Conservation (phyloP, 805 yeast species). For the Metschnikowia cubensis region DNA sequence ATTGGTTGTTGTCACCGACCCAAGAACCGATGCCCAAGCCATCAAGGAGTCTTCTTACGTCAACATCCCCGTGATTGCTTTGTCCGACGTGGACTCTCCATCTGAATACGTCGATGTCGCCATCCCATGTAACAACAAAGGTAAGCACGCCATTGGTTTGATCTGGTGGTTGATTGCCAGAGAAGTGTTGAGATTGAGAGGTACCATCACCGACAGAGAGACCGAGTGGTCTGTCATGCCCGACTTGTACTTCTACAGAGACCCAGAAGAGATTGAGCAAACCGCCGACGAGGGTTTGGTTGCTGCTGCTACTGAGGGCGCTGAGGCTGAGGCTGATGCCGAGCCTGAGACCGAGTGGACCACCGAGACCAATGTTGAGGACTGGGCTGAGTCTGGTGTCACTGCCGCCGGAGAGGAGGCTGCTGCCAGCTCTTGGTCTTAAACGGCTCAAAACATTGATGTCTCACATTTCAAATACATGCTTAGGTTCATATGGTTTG, state of each 20-base stretch:
- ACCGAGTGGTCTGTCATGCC: constrained; percentile 99
- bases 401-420: constrained; percentile 70
- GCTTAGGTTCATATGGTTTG: constrained; percentile 19
- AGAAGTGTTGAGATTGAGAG: constrained; percentile 99
- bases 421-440: constrained; percentile 50
- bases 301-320: constrained; percentile 50
- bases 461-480: constrained; percentile 14
- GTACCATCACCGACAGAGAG: constrained; percentile 92
- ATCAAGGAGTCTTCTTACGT: constrained; percentile 99
- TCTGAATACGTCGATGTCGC: constrained; percentile 98
- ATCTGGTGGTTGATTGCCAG: constrained; percentile 99
- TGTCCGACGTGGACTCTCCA: constrained; percentile 98
- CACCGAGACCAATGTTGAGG: constrained; percentile 58
- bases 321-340: constrained; percentile 57
- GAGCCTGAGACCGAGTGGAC: constrained; percentile 56
- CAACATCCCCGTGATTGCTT: constrained; percentile 99
- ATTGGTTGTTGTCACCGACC: constrained; percentile 97
- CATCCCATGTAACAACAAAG: constrained; percentile 99
- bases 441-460: constrained; percentile 18
- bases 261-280: constrained; percentile 98
- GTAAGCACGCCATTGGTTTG: constrained; percentile 99
- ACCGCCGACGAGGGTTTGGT: constrained; percentile 51
- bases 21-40: constrained; percentile 99
- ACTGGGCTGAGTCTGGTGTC: constrained; percentile 59
- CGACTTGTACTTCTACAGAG: constrained; percentile 99